Conservation (phyloP, 352 stramenopile genomes). For the Globisporangium cystogenes region DNA sequence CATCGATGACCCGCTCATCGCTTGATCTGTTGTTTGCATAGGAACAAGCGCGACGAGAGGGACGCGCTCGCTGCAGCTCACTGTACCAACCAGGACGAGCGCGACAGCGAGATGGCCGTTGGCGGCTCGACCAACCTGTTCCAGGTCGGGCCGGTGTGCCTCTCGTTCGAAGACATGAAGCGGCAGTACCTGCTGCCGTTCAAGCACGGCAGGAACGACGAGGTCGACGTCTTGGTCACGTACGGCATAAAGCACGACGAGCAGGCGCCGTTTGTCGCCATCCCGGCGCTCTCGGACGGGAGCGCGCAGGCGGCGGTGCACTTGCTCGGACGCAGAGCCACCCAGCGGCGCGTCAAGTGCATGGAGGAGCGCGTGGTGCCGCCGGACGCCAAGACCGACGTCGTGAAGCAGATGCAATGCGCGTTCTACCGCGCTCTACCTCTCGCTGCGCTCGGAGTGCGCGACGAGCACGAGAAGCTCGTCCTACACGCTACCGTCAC, state of each 20-base stretch:
- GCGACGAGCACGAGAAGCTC: slow-evolving; percentile 19
- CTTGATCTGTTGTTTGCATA: not conserved
- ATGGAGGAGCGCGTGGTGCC: slow-evolving; percentile 32
- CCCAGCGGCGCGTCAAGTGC: slow-evolving; percentile 33
- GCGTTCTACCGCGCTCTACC: slow-evolving; percentile 43
- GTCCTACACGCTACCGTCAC: slow-evolving; percentile 24
- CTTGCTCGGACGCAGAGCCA: slow-evolving; percentile 26
- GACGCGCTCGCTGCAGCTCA: not conserved
- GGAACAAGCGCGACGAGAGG: not conserved
- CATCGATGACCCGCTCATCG: not conserved
- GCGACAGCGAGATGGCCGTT: not conserved
- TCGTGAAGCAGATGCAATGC: slow-evolving; percentile 35
- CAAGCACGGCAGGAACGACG: slow-evolving; percentile 28
- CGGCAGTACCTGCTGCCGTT: slow-evolving; percentile 61
- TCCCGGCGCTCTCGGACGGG: slow-evolving; percentile 18
- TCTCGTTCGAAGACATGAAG: slow-evolving; percentile 77
- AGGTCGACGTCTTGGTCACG: slow-evolving; percentile 38
- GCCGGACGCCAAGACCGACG: slow-evolving; percentile 22
- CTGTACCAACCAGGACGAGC: slow-evolving; percentile 2
- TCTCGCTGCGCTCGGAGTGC: slow-evolving; percentile 34
- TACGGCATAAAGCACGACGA: slow-evolving; percentile 39
- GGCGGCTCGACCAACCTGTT: slow-evolving; percentile 18
- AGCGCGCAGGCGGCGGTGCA: slow-evolving; percentile 16
- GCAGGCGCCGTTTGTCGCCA: slow-evolving; percentile 14
- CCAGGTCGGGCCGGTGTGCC: slow-evolving; percentile 38